Conservation (phyloP, 2,329 filamentous ascomycete species). For the Cladophialophora exuberans region DNA sequence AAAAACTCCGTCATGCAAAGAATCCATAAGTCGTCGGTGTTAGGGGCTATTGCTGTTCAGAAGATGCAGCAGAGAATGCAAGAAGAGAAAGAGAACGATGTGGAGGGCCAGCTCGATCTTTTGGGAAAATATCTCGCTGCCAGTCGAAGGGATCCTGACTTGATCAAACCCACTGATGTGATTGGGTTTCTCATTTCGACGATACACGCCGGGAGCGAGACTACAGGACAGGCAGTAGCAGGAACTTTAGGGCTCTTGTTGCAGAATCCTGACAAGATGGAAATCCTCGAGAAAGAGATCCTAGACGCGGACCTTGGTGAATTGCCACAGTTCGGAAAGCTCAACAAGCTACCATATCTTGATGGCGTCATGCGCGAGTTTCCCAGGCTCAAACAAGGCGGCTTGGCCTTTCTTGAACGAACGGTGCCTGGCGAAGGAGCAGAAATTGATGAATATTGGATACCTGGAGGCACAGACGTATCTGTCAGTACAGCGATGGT, state of each 20-base stretch:
- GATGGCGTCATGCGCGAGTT: slow-evolving; percentile 24
- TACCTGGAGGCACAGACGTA: slow-evolving; percentile 23
- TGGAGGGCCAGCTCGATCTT: slow-evolving; percentile 58
- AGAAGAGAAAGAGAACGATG: not conserved
- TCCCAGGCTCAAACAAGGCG: slow-evolving; percentile 4
- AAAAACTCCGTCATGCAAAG: slow-evolving; percentile 16
- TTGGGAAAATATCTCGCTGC: slow-evolving; percentile 79
- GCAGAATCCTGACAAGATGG: slow-evolving; percentile 41
- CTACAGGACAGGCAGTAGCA: slow-evolving; percentile 15
- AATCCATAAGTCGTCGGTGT: not conserved
- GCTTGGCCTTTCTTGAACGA: slow-evolving; percentile 30
- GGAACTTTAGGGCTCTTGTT: slow-evolving; percentile 47
- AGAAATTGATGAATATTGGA: slow-evolving; percentile 21
- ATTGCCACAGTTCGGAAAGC: slow-evolving; percentile 47
- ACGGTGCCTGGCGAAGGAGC: slow-evolving; percentile 26
- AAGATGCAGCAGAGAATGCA: slow-evolving; percentile 4
- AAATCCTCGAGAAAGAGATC: slow-evolving; percentile 19
- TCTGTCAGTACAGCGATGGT: slow-evolving; percentile 42
- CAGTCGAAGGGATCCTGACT: slow-evolving; percentile 49
- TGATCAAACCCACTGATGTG: slow-evolving; percentile 11
- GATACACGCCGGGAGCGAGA: slow-evolving; percentile 25
- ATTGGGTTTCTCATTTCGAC: slow-evolving; percentile 24
- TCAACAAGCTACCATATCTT: slow-evolving; percentile 58
- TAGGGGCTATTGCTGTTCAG: slow-evolving; percentile 10
- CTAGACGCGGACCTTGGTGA: slow-evolving; percentile 9